Evolutionary conservation across 1,284 basidiomycete species (phyloP), one percentile per base, ranked within the genome.

Genomic region (Coriolopsis trogii): DNA sequence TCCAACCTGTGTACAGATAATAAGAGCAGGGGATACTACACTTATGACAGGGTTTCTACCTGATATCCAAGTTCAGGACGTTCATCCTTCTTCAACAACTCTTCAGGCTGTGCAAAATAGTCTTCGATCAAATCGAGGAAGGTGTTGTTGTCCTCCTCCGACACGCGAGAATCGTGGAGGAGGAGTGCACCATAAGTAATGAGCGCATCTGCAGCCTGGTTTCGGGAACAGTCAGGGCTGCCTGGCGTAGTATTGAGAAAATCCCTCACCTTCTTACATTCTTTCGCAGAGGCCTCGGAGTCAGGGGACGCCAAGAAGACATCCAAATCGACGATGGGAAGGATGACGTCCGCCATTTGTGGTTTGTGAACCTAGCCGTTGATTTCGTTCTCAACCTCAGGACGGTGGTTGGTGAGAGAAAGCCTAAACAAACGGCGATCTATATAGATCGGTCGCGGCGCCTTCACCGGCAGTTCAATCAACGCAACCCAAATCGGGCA

Each of bases 71-170:
- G 72, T 60, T 95, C 89, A 0, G 92, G 91, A 13, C 86, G 80
- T 66, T 92, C 87, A 57, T 96, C 94, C 58, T 81, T 76, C 71
- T 79, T 75, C 49, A 96, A 73, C 3, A 73, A 73, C 2, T 74
- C 73, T 24, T 78, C 64, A 0, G 85, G 77, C 66, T 93, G 93
- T 3, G 80, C 78, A 67, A 96, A 97, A 69, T 97, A 97, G 67
- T 95, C 91, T 66, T 89, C 87, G 43, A 93, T 78, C 33, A 94
- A 74, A 70, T 92, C 89, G 30, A 95, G 79, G 68, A 95, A 95
- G 12, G 73, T 73, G 39, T 77, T 70, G 65, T 95, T 95, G 63
- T 92, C 89, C 20, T 84, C 77, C 63, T 91, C 88, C 1, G 84
- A 82, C n/a, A 93, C 91, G 7, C 92, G 80, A 16, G 86, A 87